Conservation (phyloP, 129 eudicot species). For the Helianthus tuberosus region DNA sequence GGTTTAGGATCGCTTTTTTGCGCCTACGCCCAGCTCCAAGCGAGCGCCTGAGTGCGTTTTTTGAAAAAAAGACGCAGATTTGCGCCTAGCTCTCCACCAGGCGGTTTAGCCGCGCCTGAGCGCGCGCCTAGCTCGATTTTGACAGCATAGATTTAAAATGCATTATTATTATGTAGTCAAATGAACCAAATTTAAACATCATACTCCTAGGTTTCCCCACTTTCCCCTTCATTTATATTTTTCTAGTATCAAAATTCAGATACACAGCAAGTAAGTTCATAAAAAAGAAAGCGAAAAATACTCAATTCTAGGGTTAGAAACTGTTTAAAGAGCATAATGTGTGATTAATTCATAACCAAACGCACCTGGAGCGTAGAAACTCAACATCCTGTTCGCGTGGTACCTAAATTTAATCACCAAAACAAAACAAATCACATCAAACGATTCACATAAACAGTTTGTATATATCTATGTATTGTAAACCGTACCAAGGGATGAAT, state of each 20-base stretch:
- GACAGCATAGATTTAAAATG: too few species aligned
- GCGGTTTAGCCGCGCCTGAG: too few species aligned
- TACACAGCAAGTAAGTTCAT: background rate
- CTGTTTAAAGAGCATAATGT: constrained; percentile 12
- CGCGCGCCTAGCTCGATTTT: too few species aligned
- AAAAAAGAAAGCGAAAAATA: background rate
- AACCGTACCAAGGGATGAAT: constrained; percentile 70
- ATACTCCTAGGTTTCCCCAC: background rate
- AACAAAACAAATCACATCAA: background rate
- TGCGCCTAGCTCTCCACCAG: too few species aligned
- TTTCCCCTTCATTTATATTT: constrained; percentile 9
- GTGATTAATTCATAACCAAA: background rate
- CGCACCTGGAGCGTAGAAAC: constrained; percentile 96
- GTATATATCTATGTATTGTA: too few species aligned
- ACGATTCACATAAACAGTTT: background rate
- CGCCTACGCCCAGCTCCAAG: too few species aligned
- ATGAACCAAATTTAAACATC: background rate
- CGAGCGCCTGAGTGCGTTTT: too few species aligned
- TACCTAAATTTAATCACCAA: constrained; percentile 50
- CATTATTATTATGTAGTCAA: too few species aligned
- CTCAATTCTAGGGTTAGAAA: constrained; percentile 3
- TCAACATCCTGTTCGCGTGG: constrained; percentile 95
- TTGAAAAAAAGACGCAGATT: too few species aligned
- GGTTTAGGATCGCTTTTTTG: too few species aligned
- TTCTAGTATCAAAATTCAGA: constrained; percentile 4